phyloP scores from a whole-genome alignment of 805 yeast genomes.

The Teunomyces tritomae region DNA sequence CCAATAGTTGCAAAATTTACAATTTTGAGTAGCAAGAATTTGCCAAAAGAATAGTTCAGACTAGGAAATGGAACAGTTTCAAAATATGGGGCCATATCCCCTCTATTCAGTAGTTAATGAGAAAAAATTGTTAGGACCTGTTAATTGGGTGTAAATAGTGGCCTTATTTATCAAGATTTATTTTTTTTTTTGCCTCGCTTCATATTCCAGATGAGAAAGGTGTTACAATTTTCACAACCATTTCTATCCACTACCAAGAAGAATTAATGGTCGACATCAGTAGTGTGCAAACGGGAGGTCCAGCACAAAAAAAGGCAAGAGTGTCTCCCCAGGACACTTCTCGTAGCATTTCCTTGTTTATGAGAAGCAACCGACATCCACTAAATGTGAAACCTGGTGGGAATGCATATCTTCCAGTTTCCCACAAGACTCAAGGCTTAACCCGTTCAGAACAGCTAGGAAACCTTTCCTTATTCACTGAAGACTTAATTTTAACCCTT shows the following conservation, averaged over 20 bases:
- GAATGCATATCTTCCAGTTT: slow-evolving; percentile 47
- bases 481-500: slow-evolving; percentile 59
- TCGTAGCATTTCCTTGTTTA: slow-evolving; percentile 15
- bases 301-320: slow-evolving; percentile 6
- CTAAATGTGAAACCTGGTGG: slow-evolving; percentile 76
- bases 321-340: slow-evolving; percentile 2
- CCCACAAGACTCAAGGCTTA: slow-evolving; percentile 11
- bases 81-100: too few relatives aligned
- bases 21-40: too few relatives aligned
- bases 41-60: too few relatives aligned
- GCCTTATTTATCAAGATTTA: not conserved
- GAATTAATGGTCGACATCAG: not conserved
- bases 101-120: too few relatives aligned
- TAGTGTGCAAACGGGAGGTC: not conserved
- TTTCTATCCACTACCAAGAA: not conserved
- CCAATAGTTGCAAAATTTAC: not conserved
- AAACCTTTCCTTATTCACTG: slow-evolving; percentile 48
- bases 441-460: slow-evolving; percentile 48
- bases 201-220: not conserved
- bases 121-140: too few relatives aligned
- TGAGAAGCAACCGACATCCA: slow-evolving; percentile 55
- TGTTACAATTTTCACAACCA: slow-evolving; percentile 1
- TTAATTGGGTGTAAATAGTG: not conserved
- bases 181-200: not conserved
- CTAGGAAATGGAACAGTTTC: too few relatives aligned